Base-by-base conservation (phyloP, 495 filamentous ascomycete genomes). In the Lophium mytilinum region DNA sequence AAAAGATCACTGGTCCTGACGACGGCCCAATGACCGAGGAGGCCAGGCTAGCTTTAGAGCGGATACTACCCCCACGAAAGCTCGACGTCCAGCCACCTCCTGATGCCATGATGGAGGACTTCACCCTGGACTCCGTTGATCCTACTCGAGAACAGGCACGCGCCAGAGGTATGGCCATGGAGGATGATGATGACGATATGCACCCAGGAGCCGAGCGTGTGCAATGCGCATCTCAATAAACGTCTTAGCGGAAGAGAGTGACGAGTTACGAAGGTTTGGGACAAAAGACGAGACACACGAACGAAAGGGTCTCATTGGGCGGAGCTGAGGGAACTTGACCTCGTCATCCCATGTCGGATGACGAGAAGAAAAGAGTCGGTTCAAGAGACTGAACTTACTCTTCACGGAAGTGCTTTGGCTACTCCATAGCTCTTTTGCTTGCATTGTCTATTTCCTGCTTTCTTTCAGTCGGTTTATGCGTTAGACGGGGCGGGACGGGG, bases 181-280 rank as follows among this genome's bases (percentile, higher is more conserved):
- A 92, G 45, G 91, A 96, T 19, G 85, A 88, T 39, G 85, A 88
- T 14, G 93, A 98, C 55, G 87, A 89, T 80, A 91, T 69, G 84
- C 89, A 89, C 61, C 78, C 78, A 41, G 89, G 89, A 60, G 90
- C 82, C 41, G 93, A 99, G 77, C 80, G 94, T 40, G 90, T 99
- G 65, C 93, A 97, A 78, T 99, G 93, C 71, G 94, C 93, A 59
- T 93, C 89, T 7, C 93, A 97, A 81, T 99, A 95, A 85, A 60
- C 50, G 52, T 2, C 11, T 1, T 17, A 17, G 17, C 17, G 14
- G 1, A 30, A 9, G 21, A 24, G 45, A 48, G 19, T 48, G 17
- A 48, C 45, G 17, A 48, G 17, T 12, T 24, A 24, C 21, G 12
- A 24, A 48, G 45, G 17, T 48, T 8, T 48, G 33, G 45, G 45